Base-by-base conservation (phyloP, 345 rosid species). In the Ailanthus altissimus region DNA sequence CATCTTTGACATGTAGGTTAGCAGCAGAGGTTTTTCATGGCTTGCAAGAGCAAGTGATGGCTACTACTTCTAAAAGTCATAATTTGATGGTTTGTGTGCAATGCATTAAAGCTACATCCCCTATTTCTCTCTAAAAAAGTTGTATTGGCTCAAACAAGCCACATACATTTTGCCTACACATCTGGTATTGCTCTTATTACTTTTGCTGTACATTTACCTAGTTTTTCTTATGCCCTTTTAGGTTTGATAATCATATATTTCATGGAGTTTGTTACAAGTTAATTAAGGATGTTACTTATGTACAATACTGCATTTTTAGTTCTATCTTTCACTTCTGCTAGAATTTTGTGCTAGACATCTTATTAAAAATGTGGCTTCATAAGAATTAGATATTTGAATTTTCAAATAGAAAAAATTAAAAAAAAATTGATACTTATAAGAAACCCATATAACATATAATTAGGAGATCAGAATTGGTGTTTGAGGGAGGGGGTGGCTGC, bases 1-100 rank as follows among this genome's bases (percentile, higher is more conserved):
- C 40, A 54, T 28, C 51, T 58, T 70, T 66, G 54, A 54, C 49
- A 5, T 74, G 77, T 81, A 96, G 99, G 76, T 93, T 89, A 89
- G 98, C 98, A 26, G 93, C 94, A 56, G 98, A 93, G 84, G 92
- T 96, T 75, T 96, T 96, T 75, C 99, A 92, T 79, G 99, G 94
- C 9, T 81, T 96, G 82, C 99, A 93, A 76, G 97, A 93, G 80
- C 93, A 89, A 82, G 92, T 87, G 65, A 86, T 82, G 83, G 85
- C 71, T 63, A 92, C 97, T 57, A 90, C 97, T 81, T 92, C 97
- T 72, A 90, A 95, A 87, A 96, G 97, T 80, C 93, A 86, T 79
- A 91, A 86, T 32, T 85, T 96, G 79, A 83, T 66, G 80, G 86
- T 87, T 46, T 91, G 97, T 64, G 84, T 91, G 68, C 87, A 87